Conservation (phyloP, 176 grass and related monocot genomes). For the Rhipidocladum racemiflorum region DNA sequence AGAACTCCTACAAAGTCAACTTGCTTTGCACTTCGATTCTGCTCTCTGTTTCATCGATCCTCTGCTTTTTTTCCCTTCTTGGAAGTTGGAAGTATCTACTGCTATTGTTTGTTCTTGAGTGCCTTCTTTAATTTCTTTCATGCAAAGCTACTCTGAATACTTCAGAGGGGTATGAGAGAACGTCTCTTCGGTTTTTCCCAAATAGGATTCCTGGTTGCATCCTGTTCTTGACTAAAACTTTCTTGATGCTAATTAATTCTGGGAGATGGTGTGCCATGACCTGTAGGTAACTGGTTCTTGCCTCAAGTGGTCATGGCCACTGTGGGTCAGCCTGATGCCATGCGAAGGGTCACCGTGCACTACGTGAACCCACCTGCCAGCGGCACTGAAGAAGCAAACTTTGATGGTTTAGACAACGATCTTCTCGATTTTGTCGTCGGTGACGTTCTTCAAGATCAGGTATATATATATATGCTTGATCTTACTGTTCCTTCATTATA, state of each 20-base stretch:
- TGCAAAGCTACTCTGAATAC: background rate
- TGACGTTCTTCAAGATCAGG: slow-evolving; percentile 59
- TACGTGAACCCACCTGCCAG: slow-evolving; percentile 43
- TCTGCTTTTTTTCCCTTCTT: background rate
- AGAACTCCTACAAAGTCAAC: background rate
- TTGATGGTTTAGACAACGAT: slow-evolving; percentile 16
- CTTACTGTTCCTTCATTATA: background rate
- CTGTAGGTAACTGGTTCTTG: slow-evolving; percentile 37
- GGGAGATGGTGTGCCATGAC: slow-evolving; percentile 24
- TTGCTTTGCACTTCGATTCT: background rate
- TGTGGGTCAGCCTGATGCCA: slow-evolving; percentile 43
- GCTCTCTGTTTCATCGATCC: background rate
- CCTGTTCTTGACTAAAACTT: slow-evolving; percentile 1
- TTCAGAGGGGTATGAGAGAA: background rate
- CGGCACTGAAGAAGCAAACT: slow-evolving; percentile 15
- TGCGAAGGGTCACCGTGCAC: slow-evolving; percentile 49
- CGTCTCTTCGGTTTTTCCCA: background rate
- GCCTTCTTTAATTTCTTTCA: background rate
- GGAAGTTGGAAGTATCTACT: background rate
- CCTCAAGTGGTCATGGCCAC: slow-evolving; percentile 42
- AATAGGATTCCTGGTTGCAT: background rate
- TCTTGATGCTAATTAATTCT: slow-evolving; percentile 12
- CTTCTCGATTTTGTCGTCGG: slow-evolving; percentile 30
- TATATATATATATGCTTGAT: slow-evolving; percentile 19
- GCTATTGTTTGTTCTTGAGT: background rate